Evolutionary conservation across 306 rosid genomes (phyloP), one percentile per base, ranked within the genome.

Genomic region (Geum urbanum): DNA sequence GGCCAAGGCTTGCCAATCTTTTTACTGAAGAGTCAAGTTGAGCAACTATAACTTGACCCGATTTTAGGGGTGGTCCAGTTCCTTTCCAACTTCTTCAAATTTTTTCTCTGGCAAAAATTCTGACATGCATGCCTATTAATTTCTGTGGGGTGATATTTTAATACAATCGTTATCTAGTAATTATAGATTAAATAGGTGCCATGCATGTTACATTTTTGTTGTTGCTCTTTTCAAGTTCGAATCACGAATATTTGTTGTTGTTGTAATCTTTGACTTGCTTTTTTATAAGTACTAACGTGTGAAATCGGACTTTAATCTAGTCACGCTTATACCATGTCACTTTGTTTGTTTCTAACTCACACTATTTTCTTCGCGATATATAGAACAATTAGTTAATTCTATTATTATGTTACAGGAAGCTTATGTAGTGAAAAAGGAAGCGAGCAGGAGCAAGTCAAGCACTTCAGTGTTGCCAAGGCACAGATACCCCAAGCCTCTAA

Each of bases 401-500:
- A 7, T 45, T 3, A 24, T 24, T 57, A 19, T 59, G 37, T 16
- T 73, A 74, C 83, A 92, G 98, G 96, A 92, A 85, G 88, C 84
- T 27, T 92, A 83, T 80, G 76, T 85, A 44, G 82, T 83, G 68
- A 83, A 73, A 86, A 80, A 79, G 19, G 96, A 86, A 72, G 90
- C 84, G n/a, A 47, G 37, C 18, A 78, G 74, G 52, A 53, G 39
- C 20, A 18, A 32, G 49, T 8, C 72, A 57, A 80, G 53, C 32
- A 22, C 62, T 14, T 70, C 82, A 59, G 43, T 71, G 16, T 48
- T 84, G 82, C 77, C 84, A 65, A 83, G 95, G 55, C 88, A 80
- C 22, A 85, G 74, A 63, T 88, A 82, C 54, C 96, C 98, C 59
- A 89, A 92, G 59, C 91, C 98, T 11, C 24, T 92, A 12, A 88